These are phyloP conservation scores for Claviceps humidiphila DNA, from an alignment of 2,329 filamentous ascomycete species.

Conservation along the genomic window DNA sequence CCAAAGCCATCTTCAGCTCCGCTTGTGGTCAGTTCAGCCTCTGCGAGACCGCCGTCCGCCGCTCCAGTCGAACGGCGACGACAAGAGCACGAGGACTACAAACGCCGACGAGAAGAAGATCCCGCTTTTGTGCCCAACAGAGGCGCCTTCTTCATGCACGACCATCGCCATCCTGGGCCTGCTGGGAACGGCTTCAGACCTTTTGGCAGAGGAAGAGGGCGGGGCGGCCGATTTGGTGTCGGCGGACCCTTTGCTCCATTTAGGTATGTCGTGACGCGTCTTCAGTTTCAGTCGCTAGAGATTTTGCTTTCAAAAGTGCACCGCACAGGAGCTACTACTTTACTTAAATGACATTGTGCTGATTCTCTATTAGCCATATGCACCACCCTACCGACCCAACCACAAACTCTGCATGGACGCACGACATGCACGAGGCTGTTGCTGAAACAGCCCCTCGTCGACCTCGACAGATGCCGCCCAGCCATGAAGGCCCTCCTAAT, in stretches of 20 bases:
- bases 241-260: slow-evolving; percentile 46
- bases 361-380: slow-evolving; percentile 20
- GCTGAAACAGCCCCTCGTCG: slow-evolving; percentile 30
- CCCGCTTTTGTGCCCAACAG: slow-evolving; percentile 89
- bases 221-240: slow-evolving; percentile 45
- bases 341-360: slow-evolving; percentile 9
- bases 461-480: slow-evolving; percentile 26
- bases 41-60: slow-evolving; percentile 36
- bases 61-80: slow-evolving; percentile 57
- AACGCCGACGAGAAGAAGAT: slow-evolving; percentile 74
- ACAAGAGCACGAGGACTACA: slow-evolving; percentile 82
- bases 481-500: slow-evolving; percentile 38
- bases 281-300: too few species aligned
- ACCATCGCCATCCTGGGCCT: slow-evolving; percentile 69
- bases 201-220: slow-evolving; percentile 53
- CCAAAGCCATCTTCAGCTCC: slow-evolving; percentile 32
- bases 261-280: slow-evolving; percentile 37
- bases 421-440: slow-evolving; percentile 82
- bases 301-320: too few species aligned
- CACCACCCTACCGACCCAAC: slow-evolving; percentile 44
- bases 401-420: slow-evolving; percentile 70
- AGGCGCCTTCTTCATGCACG: slow-evolving; percentile 95
- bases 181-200: slow-evolving; percentile 66
- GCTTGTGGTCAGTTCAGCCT: slow-evolving; percentile 41
- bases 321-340: neutral